These are phyloP conservation scores for Tetrahymena malaccensis DNA, from an alignment of 73 alveolate species.

Conservation along the genomic window DNA sequence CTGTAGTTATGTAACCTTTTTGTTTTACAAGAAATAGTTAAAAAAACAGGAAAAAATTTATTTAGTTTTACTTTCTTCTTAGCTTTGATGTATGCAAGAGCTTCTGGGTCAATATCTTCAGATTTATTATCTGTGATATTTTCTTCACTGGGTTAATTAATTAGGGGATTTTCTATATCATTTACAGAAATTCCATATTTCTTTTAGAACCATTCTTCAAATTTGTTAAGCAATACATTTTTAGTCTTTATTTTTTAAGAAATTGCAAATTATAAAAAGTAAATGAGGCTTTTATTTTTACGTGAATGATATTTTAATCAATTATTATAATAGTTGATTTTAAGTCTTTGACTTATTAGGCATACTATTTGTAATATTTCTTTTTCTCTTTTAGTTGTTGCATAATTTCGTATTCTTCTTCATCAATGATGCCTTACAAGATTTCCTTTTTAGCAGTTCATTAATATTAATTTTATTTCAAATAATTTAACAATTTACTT, in stretches of 20 bases:
- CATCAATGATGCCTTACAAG: slow-evolving; percentile 83
- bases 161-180: slow-evolving; percentile 26
- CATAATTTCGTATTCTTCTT: slow-evolving; percentile 85
- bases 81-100: slow-evolving; percentile 90
- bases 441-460: slow-evolving; percentile 1
- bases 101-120: slow-evolving; percentile 91
- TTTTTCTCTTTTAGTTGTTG: slow-evolving; percentile 83
- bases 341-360: slow-evolving; percentile 63
- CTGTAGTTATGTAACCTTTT: slow-evolving; percentile 12
- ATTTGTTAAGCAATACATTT: slow-evolving; percentile 46
- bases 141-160: slow-evolving; percentile 38
- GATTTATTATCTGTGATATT: slow-evolving; percentile 57
- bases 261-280: background rate
- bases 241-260: slow-evolving; percentile 2
- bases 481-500: slow-evolving; percentile 9
- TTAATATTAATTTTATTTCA: background rate
- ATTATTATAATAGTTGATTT: slow-evolving; percentile 70
- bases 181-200: slow-evolving; percentile 52
- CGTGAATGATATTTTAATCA: slow-evolving; percentile 60
- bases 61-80: slow-evolving; percentile 66
- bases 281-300: background rate
- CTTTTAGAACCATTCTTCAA: slow-evolving; percentile 68
- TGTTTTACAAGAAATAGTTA: slow-evolving; percentile 72
- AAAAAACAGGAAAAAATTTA: background rate
- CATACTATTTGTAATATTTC: slow-evolving; percentile 75